Evolutionary conservation across 805 yeast genomes (phyloP), one percentile per base, ranked within the genome.

Genomic region (Yamadazyma takamatsuzukensis): DNA sequence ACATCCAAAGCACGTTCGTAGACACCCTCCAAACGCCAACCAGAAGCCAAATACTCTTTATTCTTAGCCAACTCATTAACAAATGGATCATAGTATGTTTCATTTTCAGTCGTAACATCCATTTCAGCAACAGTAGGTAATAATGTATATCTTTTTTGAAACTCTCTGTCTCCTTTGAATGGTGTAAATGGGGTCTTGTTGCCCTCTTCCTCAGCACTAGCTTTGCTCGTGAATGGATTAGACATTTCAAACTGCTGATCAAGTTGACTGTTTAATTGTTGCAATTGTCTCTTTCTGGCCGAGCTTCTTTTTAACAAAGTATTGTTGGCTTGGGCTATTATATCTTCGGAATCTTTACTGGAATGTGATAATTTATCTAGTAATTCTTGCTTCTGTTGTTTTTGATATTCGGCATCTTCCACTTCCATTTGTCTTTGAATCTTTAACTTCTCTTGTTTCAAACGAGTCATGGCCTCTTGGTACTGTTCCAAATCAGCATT

Each of bases 81-180:
- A 39, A 54, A 61, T 6, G 72, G 70, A 41, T 66, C 72, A 33
- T 53, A 50, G 39, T 65, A 66, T 2, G 54, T 64, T 34, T 74
- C 71, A 10, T 14, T 14, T 10, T 22, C 15, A 7, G 16, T 21
- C 9, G 15, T 18, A 9, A 90, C 86, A 17, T 39, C 43, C 27
- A 33, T 25, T 29, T 39, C 44, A n/a, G n/a, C n/a, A 9, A 30
- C 23, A 21, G 32, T 30, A 6, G 40, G 27, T 16, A 65, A 48
- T 17, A 79, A 58, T 8, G 56, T 61, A 58, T 77, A 88, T 18
- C 72, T 67, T 33, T 68, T 67, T 15, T 65, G 58, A 6, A 63
- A 40, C 37, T 82, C 80, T 40, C 93, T 70, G 59, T 90, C 97
- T 27, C 97, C 97, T 51, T 81, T 79, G 61, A 90, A 90, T 6